Evolutionary conservation across 2,329 filamentous ascomycete genomes (phyloP).

Genomic region (Botrytis fabae): DNA sequence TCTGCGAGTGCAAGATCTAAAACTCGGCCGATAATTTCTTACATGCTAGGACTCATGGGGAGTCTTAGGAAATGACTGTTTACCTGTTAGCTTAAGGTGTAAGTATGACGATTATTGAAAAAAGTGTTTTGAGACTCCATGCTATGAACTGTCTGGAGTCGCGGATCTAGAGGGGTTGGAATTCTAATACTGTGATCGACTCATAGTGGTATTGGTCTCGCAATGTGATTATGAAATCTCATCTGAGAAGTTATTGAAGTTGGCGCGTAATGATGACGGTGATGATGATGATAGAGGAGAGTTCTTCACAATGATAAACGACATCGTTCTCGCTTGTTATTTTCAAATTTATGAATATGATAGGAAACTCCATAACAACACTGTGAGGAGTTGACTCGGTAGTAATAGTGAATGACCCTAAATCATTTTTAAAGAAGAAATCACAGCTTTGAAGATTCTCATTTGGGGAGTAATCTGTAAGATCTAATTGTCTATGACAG

Average conservation of each 20-base stretch:
- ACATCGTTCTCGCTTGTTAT: not conserved
- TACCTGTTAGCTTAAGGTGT: not conserved
- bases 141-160: too few species aligned
- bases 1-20: not conserved
- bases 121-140: accelerated
- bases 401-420: too few species aligned
- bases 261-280: too few species aligned
- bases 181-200: accelerated
- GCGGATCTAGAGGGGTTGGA: not conserved
- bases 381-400: too few species aligned
- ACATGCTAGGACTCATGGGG: accelerated
- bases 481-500: not conserved
- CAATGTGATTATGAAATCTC: accelerated
- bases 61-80: not conserved
- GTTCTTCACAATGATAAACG: not conserved
- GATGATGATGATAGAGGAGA: not conserved
- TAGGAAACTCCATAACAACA: too few species aligned
- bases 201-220: not conserved
- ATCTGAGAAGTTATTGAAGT: accelerated
- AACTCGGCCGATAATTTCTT: accelerated
- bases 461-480: too few species aligned
- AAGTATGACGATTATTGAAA: too few species aligned
- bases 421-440: not conserved
- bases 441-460: not conserved
- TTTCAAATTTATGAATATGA: not conserved